These are phyloP conservation scores for Tetrastigma voinierianum DNA, from an alignment of 164 flowering plant genomes.

Conservation along the genomic window DNA sequence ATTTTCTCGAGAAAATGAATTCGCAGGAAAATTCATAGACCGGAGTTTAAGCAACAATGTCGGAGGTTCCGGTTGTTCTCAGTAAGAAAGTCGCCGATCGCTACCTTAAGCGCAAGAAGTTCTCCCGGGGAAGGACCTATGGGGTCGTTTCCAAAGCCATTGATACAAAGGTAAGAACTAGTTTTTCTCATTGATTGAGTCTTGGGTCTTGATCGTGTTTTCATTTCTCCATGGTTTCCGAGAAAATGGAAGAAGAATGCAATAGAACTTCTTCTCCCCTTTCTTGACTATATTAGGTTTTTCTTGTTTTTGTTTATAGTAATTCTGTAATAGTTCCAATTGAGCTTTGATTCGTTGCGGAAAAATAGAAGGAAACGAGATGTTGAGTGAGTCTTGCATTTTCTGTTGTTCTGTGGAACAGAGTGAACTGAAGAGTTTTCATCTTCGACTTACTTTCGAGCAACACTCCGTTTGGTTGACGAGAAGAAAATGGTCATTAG, in stretches of 20 bases:
- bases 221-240: not conserved
- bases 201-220: slow-evolving; percentile 7
- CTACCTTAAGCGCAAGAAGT: slow-evolving; percentile 80
- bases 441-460: too few relatives aligned
- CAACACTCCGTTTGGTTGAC: too few relatives aligned
- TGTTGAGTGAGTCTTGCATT: not conserved
- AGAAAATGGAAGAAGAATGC: not conserved
- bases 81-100: slow-evolving; percentile 79
- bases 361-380: not conserved
- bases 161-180: slow-evolving; percentile 64
- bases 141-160: slow-evolving; percentile 96
- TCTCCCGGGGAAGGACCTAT: slow-evolving; percentile 96
- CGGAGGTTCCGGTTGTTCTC: slow-evolving; percentile 31
- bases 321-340: too few relatives aligned
- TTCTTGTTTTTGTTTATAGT: too few relatives aligned
- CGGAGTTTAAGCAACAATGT: slow-evolving; percentile 17
- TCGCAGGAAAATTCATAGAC: too few relatives aligned
- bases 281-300: too few relatives aligned
- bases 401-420: too few relatives aligned
- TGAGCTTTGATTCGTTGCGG: too few relatives aligned
- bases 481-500: too few relatives aligned
- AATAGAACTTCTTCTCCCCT: too few relatives aligned
- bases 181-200: not conserved
- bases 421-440: too few relatives aligned
- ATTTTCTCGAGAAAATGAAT: too few relatives aligned